Evolutionary conservation across 768 basidiomycete genomes (phyloP), one percentile per base, ranked within the genome.

Genomic region (Trametes gibbosa): DNA sequence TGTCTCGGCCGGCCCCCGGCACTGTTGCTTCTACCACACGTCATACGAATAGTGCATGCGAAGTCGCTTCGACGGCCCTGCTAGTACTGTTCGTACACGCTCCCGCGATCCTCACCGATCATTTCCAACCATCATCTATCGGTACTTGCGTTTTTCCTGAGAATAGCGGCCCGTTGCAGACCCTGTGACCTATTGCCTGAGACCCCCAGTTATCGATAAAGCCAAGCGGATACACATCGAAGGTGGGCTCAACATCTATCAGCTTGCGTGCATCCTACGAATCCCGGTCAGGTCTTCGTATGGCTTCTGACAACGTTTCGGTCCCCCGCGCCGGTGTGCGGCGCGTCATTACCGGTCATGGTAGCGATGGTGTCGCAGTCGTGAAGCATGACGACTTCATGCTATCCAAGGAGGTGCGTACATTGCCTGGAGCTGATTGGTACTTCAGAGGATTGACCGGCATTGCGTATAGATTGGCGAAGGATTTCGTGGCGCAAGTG

Each of bases 261-360:
- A 27, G 10, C 34, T 23, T 21, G 3, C 32, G 23, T 10, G 19
- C 52, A 12, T 32, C 23, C 52, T 41, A 54, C 53, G 25, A 35
- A 53, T 27, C 53, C 17, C 42, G 29, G 53, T 29, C 32, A 53
- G 21, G 12, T 42, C 43, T 17, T 23, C 19, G 41, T n/a, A 53
- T 53, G 42, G 41, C 41, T 3, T 37, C 34, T 21, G 53, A 54
- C 43, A 46, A 59, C 41, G 70, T 45, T 52, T 65, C 53, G 58
- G 54, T 42, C 52, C 66, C 35, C 19, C 74, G 77, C 21, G 76
- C 76, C 24, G 70, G 71, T 39, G 53, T 82, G 25, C 79, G 79
- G 46, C 79, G 82, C 35, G 74, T 84, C 56, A 79, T 86, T 14
- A 83, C 83, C 43, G 64, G 74, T 16, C 83, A 84, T 66, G 68